Base-by-base conservation (phyloP, 2,329 filamentous ascomycete species). In the Septoria petroselini region DNA sequence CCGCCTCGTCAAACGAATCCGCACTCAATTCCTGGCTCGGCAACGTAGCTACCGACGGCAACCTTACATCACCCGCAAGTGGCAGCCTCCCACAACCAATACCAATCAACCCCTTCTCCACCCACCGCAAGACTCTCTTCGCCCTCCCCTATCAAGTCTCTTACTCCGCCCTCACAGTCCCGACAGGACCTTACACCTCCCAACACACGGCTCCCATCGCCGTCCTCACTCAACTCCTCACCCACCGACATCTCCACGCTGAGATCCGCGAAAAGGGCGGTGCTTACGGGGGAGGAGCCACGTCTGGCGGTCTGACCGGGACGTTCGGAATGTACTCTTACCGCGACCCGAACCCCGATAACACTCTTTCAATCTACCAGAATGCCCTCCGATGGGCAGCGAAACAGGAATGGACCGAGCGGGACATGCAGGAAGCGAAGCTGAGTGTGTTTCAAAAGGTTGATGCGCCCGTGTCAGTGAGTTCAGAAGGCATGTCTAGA, bases 231-330 rank as follows among this genome's bases (percentile, higher is more conserved):
- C 89, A 96, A 67, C 81, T 98, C 14, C 80, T 98, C 25, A 97
- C 91, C 0, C 91, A 98, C 73, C 96, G 95, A 70, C 88, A 96
- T 65, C 77, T 98, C 21, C 93, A 98, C 67, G 91, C 95, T 60
- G 93, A 97, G 70, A 96, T 98, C 58, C 87, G 93, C 48, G 93
- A 98, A 67, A 97, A 97, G 71, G 93, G 93, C 25, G 93, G 93
- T 30, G 93, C 93, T 0, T 98, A 98, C 61, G 93, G 93, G 37
- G 93, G 89, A 17, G 90, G 91, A 11, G 91, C 93, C 1, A 91
- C 89, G 67, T 85, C 86, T 37, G 83, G 84, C 18, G 81, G 86
- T 0, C 73, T 95, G 6, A 85, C 88, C 59, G 91, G 91, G 18
- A 70, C 95, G 1, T 97, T 98, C 61, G 89, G 89, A 12, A 94